A percentile compares a stretch with the other conserved stretches of the same genome.
phyloP scores from a whole-genome alignment of 345 rosid species.

The Sonneratia caseolaris region DNA sequence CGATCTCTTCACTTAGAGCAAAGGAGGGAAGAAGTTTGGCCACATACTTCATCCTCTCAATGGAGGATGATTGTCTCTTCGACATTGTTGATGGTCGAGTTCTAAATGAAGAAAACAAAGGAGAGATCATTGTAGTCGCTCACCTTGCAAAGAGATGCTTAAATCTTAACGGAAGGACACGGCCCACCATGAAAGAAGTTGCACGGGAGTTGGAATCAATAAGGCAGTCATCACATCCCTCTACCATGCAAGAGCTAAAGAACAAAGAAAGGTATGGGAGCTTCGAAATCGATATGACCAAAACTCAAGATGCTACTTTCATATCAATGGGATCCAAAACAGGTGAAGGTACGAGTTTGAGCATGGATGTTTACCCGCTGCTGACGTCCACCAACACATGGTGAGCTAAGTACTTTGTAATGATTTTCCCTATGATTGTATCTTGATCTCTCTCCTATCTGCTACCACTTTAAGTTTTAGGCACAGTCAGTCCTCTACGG shows the following conservation, averaged over 20 bases:
- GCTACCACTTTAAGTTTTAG: too few relatives aligned
- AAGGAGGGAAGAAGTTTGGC: constrained; percentile 1
- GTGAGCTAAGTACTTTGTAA: not conserved
- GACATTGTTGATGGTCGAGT: constrained; percentile 10
- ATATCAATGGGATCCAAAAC: not conserved
- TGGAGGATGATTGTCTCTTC: constrained; percentile 9
- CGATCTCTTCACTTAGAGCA: not conserved
- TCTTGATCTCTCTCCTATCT: too few relatives aligned
- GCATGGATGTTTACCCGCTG: too few relatives aligned
- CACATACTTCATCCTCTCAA: not conserved
- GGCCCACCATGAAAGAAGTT: constrained; percentile 23
- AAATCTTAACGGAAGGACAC: constrained; percentile 4
- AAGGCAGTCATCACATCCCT: not conserved
- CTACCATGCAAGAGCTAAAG: not conserved
- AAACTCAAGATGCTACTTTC: not conserved
- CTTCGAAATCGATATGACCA: not conserved
- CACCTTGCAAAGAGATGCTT: constrained; percentile 14
- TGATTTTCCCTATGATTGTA: too few relatives aligned
- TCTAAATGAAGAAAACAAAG: not conserved
- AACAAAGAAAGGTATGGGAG: not conserved
- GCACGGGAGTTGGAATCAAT: constrained; percentile 9
- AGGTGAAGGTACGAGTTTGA: rapidly evolving
- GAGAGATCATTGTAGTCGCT: constrained; percentile 9
- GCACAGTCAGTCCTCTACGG: too few relatives aligned
- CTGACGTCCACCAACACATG: not conserved